Conservation (phyloP, 164 flowering plant species). For the Sedum album region DNA sequence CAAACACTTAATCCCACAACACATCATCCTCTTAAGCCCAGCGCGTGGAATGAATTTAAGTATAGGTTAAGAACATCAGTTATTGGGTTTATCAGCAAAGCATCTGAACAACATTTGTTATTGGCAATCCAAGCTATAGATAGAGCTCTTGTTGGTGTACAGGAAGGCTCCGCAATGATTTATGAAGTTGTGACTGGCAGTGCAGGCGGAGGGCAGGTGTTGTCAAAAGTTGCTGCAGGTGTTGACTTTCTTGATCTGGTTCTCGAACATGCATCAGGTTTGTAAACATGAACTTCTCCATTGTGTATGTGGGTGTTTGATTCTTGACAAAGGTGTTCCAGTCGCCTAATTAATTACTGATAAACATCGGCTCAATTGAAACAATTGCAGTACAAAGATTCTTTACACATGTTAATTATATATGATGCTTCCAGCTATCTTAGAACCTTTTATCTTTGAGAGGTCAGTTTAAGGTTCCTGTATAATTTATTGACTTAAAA, state of each 20-base stretch:
- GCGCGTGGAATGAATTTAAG: conserved; percentile 52
- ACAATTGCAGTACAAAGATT: neutral
- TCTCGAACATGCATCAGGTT: conserved; percentile 75
- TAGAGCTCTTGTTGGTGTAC: conserved; percentile 75
- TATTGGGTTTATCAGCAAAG: conserved; percentile 34
- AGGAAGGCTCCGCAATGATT: conserved; percentile 28
- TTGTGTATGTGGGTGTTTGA: too few relatives aligned
- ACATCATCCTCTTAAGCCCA: conserved; percentile 16
- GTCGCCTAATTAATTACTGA: neutral
- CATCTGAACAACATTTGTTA: conserved; percentile 51
- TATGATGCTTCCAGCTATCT: neutral
- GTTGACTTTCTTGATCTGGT: conserved; percentile 76
- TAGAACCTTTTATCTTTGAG: neutral
- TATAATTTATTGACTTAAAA: neutral
- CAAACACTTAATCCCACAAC: conserved; percentile 15
- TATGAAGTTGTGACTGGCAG: conserved; percentile 47
- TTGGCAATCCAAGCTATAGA: conserved; percentile 58
- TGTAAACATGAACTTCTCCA: conserved; percentile 15
- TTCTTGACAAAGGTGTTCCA: neutral
- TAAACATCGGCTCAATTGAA: neutral
- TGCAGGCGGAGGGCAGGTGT: conserved; percentile 49
- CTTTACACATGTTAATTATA: neutral
- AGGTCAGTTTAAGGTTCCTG: neutral
- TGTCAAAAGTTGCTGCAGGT: conserved; percentile 69
- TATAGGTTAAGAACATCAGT: conserved; percentile 65